Evolutionary conservation across 75 land plant species (phyloP).

Genomic region (Adiantum capillusveneris): DNA sequence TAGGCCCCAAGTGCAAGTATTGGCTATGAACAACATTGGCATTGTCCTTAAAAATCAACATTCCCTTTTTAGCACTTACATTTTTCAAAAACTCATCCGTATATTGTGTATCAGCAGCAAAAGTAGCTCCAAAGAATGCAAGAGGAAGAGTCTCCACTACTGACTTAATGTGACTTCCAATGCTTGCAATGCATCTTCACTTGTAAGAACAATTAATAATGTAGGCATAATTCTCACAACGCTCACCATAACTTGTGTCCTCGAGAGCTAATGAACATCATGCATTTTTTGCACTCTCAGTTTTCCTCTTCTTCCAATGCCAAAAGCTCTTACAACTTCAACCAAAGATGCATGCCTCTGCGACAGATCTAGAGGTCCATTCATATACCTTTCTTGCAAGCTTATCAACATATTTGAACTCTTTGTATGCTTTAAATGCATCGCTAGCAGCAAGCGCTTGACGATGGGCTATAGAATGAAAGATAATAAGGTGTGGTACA

Average conservation of each 20-base stretch:
- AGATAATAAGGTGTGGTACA: too few species aligned
- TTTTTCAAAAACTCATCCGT: neutral
- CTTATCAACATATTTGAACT: neutral
- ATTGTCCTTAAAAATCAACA: neutral
- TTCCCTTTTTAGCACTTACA: neutral
- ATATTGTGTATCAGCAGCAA: neutral
- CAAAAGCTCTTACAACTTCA: too few species aligned
- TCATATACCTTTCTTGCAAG: neutral
- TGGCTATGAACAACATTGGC: neutral
- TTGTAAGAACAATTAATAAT: too few species aligned
- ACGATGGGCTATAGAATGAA: too few species aligned
- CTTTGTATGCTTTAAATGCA: neutral
- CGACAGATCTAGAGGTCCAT: neutral
- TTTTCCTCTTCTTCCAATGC: too few species aligned
- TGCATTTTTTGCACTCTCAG: too few species aligned
- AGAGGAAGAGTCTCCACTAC: neutral
- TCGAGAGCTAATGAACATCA: neutral
- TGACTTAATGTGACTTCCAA: constrained; percentile 1
- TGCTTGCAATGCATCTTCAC: too few species aligned
- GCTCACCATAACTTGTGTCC: neutral
- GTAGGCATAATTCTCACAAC: too few species aligned
- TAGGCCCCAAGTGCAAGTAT: too few species aligned
- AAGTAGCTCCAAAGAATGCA: neutral
- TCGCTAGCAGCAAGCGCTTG: too few species aligned
- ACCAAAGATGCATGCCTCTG: too few species aligned